A percentile compares a stretch with the other conserved stretches of the same genome.
These are phyloP conservation scores for Lophiotrema nucula DNA, from an alignment of 495 filamentous ascomycete species.

Conservation along the genomic window DNA sequence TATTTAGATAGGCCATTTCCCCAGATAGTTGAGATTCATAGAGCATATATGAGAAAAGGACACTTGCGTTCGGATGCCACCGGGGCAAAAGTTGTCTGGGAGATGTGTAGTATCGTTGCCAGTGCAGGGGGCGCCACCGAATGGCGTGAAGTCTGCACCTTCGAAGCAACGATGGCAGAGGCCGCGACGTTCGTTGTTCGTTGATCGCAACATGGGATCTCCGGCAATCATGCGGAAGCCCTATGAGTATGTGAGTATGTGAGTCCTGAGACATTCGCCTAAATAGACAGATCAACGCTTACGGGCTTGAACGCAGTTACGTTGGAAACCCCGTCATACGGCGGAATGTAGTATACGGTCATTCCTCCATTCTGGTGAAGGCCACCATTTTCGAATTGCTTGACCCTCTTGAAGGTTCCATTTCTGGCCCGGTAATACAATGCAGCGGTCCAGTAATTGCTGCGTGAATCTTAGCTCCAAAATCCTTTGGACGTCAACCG, in stretches of 20 bases:
- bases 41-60: constrained; percentile 40
- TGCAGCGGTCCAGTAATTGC: constrained; percentile 34
- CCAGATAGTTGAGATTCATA: neutral
- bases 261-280: too few species aligned
- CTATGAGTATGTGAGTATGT: too few species aligned
- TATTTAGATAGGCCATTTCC: neutral
- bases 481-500: too few species aligned
- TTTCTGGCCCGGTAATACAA: constrained; percentile 50
- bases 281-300: too few species aligned
- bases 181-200: constrained; percentile 36
- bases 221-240: neutral
- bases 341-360: constrained; percentile 19
- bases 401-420: constrained; percentile 48
- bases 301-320: constrained; percentile 18
- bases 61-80: neutral
- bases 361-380: constrained; percentile 40
- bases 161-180: constrained; percentile 50
- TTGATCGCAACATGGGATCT: constrained; percentile 3
- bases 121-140: constrained; percentile 54
- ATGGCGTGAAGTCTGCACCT: constrained; percentile 37
- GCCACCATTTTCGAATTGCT: constrained; percentile 48
- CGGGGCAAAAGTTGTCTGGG: neutral
- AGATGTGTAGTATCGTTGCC: constrained; percentile 44
- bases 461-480: too few species aligned
- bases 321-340: constrained; percentile 31